phyloP scores from a whole-genome alignment of 805 yeast species.

The Saccharomycopsis sp. region DNA sequence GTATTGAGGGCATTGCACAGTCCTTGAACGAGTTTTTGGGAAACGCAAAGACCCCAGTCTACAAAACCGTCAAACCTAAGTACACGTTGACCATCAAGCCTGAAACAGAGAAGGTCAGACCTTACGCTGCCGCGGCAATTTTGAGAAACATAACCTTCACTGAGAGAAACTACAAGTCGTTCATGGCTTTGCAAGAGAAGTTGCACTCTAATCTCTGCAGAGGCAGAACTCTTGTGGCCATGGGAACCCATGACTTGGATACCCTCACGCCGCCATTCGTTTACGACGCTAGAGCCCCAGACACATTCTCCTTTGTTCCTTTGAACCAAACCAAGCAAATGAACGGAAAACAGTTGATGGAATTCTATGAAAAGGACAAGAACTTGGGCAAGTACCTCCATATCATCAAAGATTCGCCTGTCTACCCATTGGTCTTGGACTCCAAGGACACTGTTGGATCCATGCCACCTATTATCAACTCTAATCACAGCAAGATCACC shows the following conservation, averaged over 20 bases:
- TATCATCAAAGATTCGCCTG: constrained; percentile 82
- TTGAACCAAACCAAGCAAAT: constrained; percentile 63
- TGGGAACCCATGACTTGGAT: constrained; percentile 96
- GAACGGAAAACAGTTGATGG: constrained; percentile 76
- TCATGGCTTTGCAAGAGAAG: constrained; percentile 93
- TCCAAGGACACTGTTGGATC: constrained; percentile 72
- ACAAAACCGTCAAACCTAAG: constrained; percentile 53
- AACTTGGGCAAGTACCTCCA: constrained; percentile 84
- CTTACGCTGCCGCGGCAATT: constrained; percentile 93
- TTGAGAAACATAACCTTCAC: constrained; percentile 78
- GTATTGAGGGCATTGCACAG: constrained; percentile 96
- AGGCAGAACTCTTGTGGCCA: constrained; percentile 94
- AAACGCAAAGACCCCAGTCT: constrained; percentile 55
- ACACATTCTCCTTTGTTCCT: constrained; percentile 68
- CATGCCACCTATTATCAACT: constrained; percentile 94
- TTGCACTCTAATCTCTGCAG: constrained; percentile 93
- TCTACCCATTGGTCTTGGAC: constrained; percentile 86
- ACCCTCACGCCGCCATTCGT: constrained; percentile 75
- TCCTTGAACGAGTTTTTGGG: constrained; percentile 90
- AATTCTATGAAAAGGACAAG: constrained; percentile 85
- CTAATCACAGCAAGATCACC: constrained; percentile 82
- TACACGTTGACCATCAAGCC: constrained; percentile 64
- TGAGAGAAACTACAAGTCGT: constrained; percentile 83
- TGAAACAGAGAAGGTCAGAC: constrained; percentile 71
- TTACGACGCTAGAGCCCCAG: constrained; percentile 78